Base-by-base conservation (phyloP, 2,329 filamentous ascomycete species). In the Penicillium sp. region DNA sequence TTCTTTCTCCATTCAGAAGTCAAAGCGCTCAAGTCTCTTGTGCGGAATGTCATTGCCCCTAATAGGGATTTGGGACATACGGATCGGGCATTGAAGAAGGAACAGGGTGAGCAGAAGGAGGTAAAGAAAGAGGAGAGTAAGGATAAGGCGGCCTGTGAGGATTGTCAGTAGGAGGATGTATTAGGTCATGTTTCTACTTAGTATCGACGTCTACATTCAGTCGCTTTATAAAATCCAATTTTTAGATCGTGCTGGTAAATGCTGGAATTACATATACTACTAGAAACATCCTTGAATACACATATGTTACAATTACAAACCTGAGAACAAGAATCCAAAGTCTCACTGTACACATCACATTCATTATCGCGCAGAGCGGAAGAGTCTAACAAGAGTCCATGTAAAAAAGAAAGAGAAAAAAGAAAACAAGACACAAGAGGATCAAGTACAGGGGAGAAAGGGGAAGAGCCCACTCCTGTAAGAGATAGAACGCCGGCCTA, bases 11-110 rank as follows among this genome's bases (percentile, higher is more conserved):
- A 43, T 44, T 47, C 57, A 77, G 92, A 97, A 78, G 92, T 90
- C 2, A 96, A 97, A 76, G 88, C 93, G 65, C 82, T 97, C 43
- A 97, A 97, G 78, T 86, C 91, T 59, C 82, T 88, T 17, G 86
- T 97, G 6, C 81, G 93, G 57, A 90, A 97, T 77, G 82, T 90
- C 51, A 87, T 97, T 66, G 88, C 94, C 68, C 93, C 93, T 0
- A 81, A 79, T 1, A 82, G 89, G 61, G 84, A 93, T 69, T 78
- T 97, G 53, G 93, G 93, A 0, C 93, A 97, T 76, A 88, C 91
- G 25, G 89, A 93, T 73, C 80, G 85, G 54, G 76, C 76, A 1
- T 64, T 78, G 62, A 72, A 68, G 58, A 68, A 68, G 43, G 77
- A 17, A 75, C 75, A 55, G 49, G 53, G 49, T 21, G 38, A 54